Evolutionary conservation across 2,329 filamentous ascomycete species (phyloP).

Genomic region (Nectriaceae sp.): DNA sequence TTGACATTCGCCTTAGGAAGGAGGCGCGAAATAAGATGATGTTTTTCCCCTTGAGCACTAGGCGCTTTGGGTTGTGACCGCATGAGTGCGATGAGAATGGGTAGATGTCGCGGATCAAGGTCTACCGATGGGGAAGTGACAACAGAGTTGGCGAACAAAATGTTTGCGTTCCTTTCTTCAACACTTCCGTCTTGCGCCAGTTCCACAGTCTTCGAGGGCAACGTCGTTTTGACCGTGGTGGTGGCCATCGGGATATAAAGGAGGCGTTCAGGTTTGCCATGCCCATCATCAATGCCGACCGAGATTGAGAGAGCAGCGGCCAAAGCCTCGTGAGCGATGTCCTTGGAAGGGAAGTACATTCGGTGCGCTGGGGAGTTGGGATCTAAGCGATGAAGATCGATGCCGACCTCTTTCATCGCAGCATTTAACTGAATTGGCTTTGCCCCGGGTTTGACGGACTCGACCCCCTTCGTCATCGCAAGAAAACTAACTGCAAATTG

Average conservation of each 20-base stretch:
- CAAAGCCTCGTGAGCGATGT: conserved; percentile 92
- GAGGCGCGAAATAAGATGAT: conserved; percentile 81
- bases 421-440: conserved; percentile 80
- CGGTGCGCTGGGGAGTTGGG: conserved; percentile 91
- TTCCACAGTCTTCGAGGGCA: conserved; percentile 92
- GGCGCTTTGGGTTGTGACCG: conserved; percentile 51
- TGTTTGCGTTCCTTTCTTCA: conserved; percentile 90
- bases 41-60: conserved; percentile 44
- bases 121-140: conserved; percentile 95
- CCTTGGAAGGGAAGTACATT: conserved; percentile 95
- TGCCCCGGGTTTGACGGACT: conserved; percentile 65
- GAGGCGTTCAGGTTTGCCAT: conserved; percentile 80
- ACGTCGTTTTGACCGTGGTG: conserved; percentile 88
- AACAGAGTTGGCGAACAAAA: conserved; percentile 93
- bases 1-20: conserved; percentile 94
- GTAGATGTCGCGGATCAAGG: conserved; percentile 87
- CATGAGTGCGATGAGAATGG: conserved; percentile 77
- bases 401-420: conserved; percentile 93
- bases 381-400: conserved; percentile 90
- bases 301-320: conserved; percentile 91
- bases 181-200: conserved; percentile 69
- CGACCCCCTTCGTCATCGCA: conserved; percentile 79
- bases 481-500: conserved; percentile 94
- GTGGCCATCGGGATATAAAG: conserved; percentile 97
- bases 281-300: conserved; percentile 87